Base-by-base conservation (phyloP, 352 stramenopile genomes). In the Globisporangium acanthophoron region DNA sequence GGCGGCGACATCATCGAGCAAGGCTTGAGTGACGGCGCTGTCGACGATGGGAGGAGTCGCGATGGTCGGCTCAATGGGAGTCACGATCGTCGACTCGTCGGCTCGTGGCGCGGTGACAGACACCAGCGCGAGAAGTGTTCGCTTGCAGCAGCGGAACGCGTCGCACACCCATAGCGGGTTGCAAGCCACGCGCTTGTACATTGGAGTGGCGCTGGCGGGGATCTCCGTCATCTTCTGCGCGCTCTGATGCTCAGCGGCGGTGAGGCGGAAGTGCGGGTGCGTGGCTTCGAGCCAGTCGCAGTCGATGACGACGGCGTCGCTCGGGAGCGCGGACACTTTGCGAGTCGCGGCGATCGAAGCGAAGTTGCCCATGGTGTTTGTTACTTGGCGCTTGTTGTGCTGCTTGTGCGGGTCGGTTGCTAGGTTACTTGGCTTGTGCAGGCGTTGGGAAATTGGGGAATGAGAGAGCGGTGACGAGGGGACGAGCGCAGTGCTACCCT, bases 341-440 rank as follows among this genome's bases (percentile, higher is more conserved):
- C 33, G 58, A 49, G 65, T 65, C 15, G 31, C 13, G 7, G 56
- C 40, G 13, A 58, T 71, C 27, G 70, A 88, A 27, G 64, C 45
- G 24, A 71, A 64, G 70, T 81, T 83, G 66, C 74, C 71, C 75
- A 86, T 88, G 47, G 29, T 62, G 35, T 55, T 64, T 24, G 46
- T 20, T 41, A 18, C 24, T 27, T 27, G 24, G 24, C 24, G 24
- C 24, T 27, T 27, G 24, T 27, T 27, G 24, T 27, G 24, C 24
- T 54, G 52, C 33, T 31, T 46, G 44, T 24, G 51, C 39, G 44
- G 54, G 48, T 8, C 54, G 24, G 50, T 41, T 59, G 37, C 3
- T 35, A 20, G 45, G 15, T 51, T 35, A 39, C 27, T 46, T 37
- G n/a, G 13, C 52, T 35, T 61, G 46, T 47, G 60, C 52, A 12